These are phyloP conservation scores for Urtica urens DNA, from an alignment of 306 rosid genomes.

Conservation along the genomic window DNA sequence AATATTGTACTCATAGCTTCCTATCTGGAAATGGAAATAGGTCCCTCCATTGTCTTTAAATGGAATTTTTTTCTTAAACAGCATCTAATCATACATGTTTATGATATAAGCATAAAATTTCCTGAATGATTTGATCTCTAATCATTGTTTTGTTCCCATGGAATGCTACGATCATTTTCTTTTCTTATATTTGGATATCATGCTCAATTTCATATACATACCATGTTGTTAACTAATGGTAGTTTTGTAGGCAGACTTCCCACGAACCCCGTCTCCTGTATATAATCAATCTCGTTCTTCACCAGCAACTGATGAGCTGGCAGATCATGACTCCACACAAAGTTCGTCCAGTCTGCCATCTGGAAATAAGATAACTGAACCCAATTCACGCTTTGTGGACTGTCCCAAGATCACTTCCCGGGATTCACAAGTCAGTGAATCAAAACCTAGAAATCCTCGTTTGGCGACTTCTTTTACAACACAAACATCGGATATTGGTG, in stretches of 20 bases:
- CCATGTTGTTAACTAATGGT: slow-evolving; percentile 9
- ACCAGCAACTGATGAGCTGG: slow-evolving; percentile 30
- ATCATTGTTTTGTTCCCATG: too few species aligned
- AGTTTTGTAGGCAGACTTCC: slow-evolving; percentile 46
- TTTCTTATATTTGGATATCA: background rate
- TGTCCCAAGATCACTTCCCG: slow-evolving; percentile 14
- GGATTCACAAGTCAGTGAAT: slow-evolving; percentile 13
- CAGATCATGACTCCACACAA: slow-evolving; percentile 29
- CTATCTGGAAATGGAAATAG: too few species aligned
- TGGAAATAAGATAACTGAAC: slow-evolving; percentile 19
- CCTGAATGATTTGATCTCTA: too few species aligned
- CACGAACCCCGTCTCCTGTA: slow-evolving; percentile 58
- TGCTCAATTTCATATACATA: slow-evolving; percentile 1
- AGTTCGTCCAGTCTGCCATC: slow-evolving; percentile 23
- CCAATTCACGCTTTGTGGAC: slow-evolving; percentile 23
- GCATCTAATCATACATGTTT: too few species aligned
- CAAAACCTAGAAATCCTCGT: slow-evolving; percentile 12
- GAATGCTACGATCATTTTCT: too few species aligned
- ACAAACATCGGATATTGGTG: slow-evolving; percentile 16
- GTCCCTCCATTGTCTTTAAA: too few species aligned
- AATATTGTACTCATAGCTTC: too few species aligned
- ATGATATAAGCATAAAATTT: too few species aligned
- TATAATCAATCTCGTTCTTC: slow-evolving; percentile 37
- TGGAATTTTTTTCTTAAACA: too few species aligned
- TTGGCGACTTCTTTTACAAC: slow-evolving; percentile 12